Evolutionary conservation across 192 early-diverging fungal species (phyloP).

Genomic region (Podila epicladia): DNA sequence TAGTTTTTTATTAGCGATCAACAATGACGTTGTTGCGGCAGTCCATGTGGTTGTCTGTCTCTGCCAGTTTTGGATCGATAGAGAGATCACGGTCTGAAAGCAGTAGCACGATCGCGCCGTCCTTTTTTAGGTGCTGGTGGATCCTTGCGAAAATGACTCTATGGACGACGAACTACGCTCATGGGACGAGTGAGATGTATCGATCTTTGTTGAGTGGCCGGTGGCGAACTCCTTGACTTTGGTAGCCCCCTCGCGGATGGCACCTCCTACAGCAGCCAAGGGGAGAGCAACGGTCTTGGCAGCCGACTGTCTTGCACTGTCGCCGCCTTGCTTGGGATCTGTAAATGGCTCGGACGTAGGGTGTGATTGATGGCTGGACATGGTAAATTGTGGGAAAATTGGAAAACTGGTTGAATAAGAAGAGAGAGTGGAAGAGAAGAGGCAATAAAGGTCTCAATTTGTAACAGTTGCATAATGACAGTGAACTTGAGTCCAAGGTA

Average conservation of each 20-base stretch:
- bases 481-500: too few relatives aligned
- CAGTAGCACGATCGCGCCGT: too few relatives aligned
- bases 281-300: conserved; percentile 1
- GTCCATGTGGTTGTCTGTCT: too few relatives aligned
- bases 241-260: conserved; percentile 22
- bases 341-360: background rate
- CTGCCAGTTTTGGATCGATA: too few relatives aligned
- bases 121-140: too few relatives aligned
- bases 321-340: background rate
- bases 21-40: too few relatives aligned
- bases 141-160: too few relatives aligned
- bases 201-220: conserved; percentile 29
- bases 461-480: too few relatives aligned
- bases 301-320: background rate
- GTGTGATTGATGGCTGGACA: background rate
- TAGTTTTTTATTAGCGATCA: background rate
- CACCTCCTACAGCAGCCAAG: conserved; percentile 17
- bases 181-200: conserved; percentile 13
- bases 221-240: conserved; percentile 34
- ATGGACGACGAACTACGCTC: too few relatives aligned
- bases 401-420: background rate
- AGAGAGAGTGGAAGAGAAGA: background rate
- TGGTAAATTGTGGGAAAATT: background rate
- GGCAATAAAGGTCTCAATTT: too few relatives aligned
- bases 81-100: too few relatives aligned